Base-by-base conservation (phyloP, 2,329 filamentous ascomycete genomes). In the Parastagonospora nodorum region DNA sequence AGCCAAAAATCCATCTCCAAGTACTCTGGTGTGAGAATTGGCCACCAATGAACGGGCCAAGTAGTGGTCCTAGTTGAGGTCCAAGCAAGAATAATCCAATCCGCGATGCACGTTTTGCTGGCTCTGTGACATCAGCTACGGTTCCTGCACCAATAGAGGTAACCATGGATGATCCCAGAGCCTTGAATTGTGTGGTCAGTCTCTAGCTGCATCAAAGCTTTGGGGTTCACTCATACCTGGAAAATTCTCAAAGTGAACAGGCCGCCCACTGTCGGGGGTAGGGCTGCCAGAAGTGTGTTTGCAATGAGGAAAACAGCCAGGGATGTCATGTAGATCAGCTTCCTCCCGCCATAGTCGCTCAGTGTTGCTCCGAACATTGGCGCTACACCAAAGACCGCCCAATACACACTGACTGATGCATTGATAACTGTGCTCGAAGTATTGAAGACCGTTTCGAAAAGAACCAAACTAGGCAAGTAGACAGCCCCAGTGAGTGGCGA, bases 1-100 rank as follows among this genome's bases (percentile, higher is more conserved):
- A 75, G 2, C 72, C 74, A 48, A 77, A 77, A 8, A 72, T 67
- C 74, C 74, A 77, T 35, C 75, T 55, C 75, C 75, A 77, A 2
- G 56, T 60, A 1, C 63, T 51, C 4, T 49, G 45, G 5, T 61
- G 59, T 1, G 70, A 66, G 27, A 77, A 61, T 8, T 64, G 60
- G 8, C 75, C 75, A 10, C 75, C 75, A 11, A 77, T 55, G 1
- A 76, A 55, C 1, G 75, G 75, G 0, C 75, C 75, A 1, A 77
- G 48, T 0, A 76, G 66, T 4, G 75, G 75, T 4, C 75, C 75
- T 0, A 75, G 60, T 8, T 77, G 68, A 2, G 75, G 75, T 0
- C 74, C 75, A 10, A 77, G 55, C 9, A 75, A 55, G 45, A 77
- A 76, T 9, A 73, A 63, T 2, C 72, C 67, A 60, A 77, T 72